phyloP scores from a whole-genome alignment of 352 stramenopile species.

The Pythium biforme region DNA sequence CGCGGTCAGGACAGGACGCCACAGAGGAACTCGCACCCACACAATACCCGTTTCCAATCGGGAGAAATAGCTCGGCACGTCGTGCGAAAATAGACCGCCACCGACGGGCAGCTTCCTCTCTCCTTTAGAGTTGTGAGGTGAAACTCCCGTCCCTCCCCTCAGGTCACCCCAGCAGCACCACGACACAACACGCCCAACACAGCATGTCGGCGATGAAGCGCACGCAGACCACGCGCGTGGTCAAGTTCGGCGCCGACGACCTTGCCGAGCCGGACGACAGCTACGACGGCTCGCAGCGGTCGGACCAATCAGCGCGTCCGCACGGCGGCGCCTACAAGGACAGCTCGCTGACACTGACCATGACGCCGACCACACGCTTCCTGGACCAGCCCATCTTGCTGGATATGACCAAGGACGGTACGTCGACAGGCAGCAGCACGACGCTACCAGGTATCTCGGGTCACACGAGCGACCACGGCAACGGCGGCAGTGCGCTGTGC shows the following conservation, averaged over 20 bases:
- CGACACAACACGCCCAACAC: background rate
- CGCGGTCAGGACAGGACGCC: no score
- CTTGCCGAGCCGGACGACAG: background rate
- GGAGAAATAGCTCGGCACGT: no score
- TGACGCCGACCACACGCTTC: constrained; percentile 52
- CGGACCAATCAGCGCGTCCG: background rate
- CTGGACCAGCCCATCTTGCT: constrained; percentile 50
- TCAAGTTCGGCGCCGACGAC: constrained; percentile 12
- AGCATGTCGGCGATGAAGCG: constrained; percentile 12
- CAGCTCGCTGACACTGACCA: constrained; percentile 35
- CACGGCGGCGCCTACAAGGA: background rate
- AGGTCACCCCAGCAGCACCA: background rate
- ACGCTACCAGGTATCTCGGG: constrained; percentile 9
- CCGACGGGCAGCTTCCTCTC: no score
- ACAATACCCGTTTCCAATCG: no score
- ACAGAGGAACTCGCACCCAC: no score
- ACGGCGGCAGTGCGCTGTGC: background rate
- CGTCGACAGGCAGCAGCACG: constrained; percentile 18
- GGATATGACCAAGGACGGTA: constrained; percentile 35
- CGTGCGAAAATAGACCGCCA: no score
- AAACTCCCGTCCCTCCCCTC: no score
- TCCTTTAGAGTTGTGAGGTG: no score
- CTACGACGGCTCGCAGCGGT: constrained; percentile 7
- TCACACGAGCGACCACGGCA: background rate
- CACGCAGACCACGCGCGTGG: constrained; percentile 13